Conservation (phyloP, 2,329 filamentous ascomycete genomes). For the Orbilia javanica region DNA sequence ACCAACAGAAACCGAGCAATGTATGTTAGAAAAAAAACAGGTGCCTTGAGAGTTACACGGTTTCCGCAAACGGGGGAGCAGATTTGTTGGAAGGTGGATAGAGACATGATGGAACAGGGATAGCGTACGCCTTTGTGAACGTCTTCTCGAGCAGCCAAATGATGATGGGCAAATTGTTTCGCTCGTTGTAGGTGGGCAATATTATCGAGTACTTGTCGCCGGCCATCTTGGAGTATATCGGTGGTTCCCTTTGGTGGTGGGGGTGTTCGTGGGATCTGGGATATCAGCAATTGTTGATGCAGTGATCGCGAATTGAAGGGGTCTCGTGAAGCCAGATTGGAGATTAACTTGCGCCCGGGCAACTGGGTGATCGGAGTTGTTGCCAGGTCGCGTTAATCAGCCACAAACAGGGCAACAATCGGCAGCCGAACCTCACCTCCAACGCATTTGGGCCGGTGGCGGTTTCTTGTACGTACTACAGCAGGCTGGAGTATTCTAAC, state of each 20-base stretch:
- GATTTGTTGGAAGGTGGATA: constrained; percentile 34
- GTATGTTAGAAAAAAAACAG: constrained; percentile 35
- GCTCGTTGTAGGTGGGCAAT: constrained; percentile 98
- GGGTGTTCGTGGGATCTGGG: not conserved
- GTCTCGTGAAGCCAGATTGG: constrained; percentile 51
- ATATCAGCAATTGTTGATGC: not conserved
- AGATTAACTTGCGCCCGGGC: constrained; percentile 29
- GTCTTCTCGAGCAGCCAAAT: constrained; percentile 92
- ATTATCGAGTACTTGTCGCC: constrained; percentile 95
- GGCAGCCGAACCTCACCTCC: constrained; percentile 40
- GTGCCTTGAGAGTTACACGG: not conserved
- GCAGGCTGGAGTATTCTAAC: constrained; percentile 17
- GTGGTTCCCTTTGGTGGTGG: constrained; percentile 16
- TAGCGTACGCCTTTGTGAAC: constrained; percentile 83
- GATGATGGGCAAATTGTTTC: constrained; percentile 95
- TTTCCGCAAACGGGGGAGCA: not conserved
- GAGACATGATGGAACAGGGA: constrained; percentile 24
- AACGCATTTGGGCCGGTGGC: constrained; percentile 33
- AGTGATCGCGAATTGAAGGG: constrained; percentile 14
- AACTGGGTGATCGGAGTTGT: constrained; percentile 24
- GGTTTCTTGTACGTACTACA: constrained; percentile 8
- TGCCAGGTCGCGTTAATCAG: constrained; percentile 54
- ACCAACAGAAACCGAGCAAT: constrained; percentile 24
- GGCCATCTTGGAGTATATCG: constrained; percentile 47
- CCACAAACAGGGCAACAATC: constrained; percentile 15